Conservation (phyloP, 2,329 filamentous ascomycete species). For the Fusarium nanum region DNA sequence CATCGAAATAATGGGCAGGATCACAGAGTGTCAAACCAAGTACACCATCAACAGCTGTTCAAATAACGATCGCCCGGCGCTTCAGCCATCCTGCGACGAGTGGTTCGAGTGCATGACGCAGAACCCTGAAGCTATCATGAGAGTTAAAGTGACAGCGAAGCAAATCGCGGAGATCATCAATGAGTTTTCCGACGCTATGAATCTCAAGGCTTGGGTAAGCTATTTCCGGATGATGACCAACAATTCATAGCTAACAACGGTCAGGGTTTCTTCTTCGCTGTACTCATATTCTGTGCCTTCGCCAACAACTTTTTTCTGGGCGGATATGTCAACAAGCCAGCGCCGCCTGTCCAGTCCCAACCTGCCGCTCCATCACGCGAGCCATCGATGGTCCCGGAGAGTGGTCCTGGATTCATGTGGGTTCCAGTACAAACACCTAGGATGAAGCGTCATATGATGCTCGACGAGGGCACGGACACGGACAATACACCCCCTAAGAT, state of each 20-base stretch:
- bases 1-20: conserved; percentile 76
- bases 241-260: conserved; percentile 20
- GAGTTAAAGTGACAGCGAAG: conserved; percentile 83
- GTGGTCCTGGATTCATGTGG: conserved; percentile 60
- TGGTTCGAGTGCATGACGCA: conserved; percentile 92
- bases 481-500: conserved; percentile 61
- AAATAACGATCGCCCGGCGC: conserved; percentile 73
- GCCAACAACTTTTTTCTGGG: conserved; percentile 64
- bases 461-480: conserved; percentile 63
- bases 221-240: not conserved
- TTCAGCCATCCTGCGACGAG: conserved; percentile 77
- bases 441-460: conserved; percentile 56
- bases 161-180: conserved; percentile 95
- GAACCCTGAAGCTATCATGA: conserved; percentile 81
- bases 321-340: conserved; percentile 47
- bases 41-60: conserved; percentile 83
- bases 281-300: conserved; percentile 61
- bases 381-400: conserved; percentile 46
- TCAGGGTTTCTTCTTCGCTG: conserved; percentile 64
- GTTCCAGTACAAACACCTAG: conserved; percentile 63
- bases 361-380: conserved; percentile 36
- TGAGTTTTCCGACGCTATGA: conserved; percentile 90
- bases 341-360: conserved; percentile 45
- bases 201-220: conserved; percentile 77
- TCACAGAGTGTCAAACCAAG: conserved; percentile 77